Evolutionary conservation across 176 grass and related monocot genomes (phyloP).

Genomic region (Phragmites australis): DNA sequence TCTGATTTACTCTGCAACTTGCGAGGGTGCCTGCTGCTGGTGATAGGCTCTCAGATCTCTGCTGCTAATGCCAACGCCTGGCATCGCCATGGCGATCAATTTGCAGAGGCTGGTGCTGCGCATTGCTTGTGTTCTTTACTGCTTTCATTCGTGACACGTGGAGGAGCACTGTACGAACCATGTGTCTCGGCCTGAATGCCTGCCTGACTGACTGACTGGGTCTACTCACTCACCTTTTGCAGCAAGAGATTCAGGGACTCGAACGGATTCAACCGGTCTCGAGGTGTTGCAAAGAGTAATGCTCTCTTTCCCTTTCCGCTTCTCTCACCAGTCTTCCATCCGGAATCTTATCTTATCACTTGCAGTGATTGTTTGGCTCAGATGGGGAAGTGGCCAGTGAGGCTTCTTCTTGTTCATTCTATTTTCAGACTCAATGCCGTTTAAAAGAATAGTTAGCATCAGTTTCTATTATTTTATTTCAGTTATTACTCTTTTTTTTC

Average conservation of each 20-base stretch:
- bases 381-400: neutral
- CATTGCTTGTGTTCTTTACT: constrained; percentile 20
- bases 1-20: neutral
- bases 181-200: neutral
- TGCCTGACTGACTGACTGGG: neutral
- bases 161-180: neutral
- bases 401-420: neutral
- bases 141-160: constrained; percentile 37
- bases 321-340: neutral
- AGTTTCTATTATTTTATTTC: neutral
- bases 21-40: no score
- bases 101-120: neutral
- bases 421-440: neutral
- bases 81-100: constrained; percentile 15
- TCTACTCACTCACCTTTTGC: constrained; percentile 35
- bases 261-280: constrained; percentile 80
- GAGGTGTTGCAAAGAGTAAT: constrained; percentile 95
- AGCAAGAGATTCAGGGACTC: constrained; percentile 86
- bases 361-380: constrained; percentile 19
- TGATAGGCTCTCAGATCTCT: neutral
- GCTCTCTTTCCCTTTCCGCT: constrained; percentile 5
- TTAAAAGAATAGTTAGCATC: no score
- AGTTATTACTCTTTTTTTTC: neutral
- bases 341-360: neutral
- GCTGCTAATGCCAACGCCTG: neutral